Evolutionary conservation across 345 rosid species (phyloP).

Genomic region (Sonneratia alba): DNA sequence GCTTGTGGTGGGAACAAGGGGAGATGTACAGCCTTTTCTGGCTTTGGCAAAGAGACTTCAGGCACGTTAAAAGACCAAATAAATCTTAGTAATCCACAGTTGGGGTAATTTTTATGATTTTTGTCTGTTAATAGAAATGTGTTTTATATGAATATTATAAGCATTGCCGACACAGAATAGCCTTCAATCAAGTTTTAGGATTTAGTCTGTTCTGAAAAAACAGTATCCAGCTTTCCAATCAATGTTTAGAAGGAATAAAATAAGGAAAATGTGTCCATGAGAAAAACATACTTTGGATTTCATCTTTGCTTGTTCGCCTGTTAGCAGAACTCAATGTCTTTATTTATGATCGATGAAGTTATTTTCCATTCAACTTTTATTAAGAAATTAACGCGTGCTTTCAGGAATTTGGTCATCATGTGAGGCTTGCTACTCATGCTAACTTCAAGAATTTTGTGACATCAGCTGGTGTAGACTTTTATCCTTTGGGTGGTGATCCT

Average conservation of each 20-base stretch:
- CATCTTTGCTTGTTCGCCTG: background rate
- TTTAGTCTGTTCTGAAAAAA: background rate
- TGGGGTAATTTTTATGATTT: background rate
- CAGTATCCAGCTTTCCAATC: background rate
- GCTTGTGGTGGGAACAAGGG: conserved; percentile 97
- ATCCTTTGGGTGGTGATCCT: conserved; percentile 96
- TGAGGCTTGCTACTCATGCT: conserved; percentile 90
- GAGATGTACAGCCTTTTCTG: conserved; percentile 94
- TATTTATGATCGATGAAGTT: background rate
- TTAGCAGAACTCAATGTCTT: background rate
- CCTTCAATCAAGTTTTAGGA: background rate
- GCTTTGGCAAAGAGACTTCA: conserved; percentile 97
- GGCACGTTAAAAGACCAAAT: conserved; percentile 29
- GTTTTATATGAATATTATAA: background rate
- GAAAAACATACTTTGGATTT: background rate
- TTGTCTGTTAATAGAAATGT: background rate
- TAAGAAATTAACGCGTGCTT: conserved; percentile 14
- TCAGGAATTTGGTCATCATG: conserved; percentile 93
- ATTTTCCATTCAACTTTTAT: background rate
- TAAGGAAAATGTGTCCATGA: background rate
- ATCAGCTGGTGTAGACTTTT: conserved; percentile 81
- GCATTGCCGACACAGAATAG: background rate
- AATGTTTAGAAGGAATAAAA: background rate
- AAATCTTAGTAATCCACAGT: background rate
- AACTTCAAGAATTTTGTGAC: conserved; percentile 73